These are phyloP conservation scores for Lactarius pseudohatsudake DNA, from an alignment of 768 basidiomycete genomes.

Conservation along the genomic window DNA sequence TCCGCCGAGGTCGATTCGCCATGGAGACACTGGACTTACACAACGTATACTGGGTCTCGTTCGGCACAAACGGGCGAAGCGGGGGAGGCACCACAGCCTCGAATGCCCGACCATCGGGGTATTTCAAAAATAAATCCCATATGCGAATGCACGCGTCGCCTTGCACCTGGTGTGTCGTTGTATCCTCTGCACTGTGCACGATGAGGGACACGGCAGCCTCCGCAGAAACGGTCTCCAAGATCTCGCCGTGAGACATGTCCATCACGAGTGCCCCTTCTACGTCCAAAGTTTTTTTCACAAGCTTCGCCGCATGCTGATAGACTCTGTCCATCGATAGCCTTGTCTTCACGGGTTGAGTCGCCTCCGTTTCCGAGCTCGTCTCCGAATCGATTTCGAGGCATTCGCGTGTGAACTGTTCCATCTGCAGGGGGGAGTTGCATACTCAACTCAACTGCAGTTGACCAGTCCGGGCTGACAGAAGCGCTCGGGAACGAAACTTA, in stretches of 20 bases:
- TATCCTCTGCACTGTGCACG: conserved; percentile 66
- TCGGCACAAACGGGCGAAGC: conserved; percentile 78
- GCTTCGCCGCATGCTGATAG: conserved; percentile 85
- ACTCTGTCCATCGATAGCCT: conserved; percentile 75
- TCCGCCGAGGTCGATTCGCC: neutral
- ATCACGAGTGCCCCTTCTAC: conserved; percentile 91
- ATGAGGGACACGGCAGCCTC: conserved; percentile 68
- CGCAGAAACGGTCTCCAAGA: conserved; percentile 63
- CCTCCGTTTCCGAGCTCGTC: conserved; percentile 41
- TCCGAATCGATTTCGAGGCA: conserved; percentile 87
- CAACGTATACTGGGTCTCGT: conserved; percentile 81
- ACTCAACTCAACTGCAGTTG: neutral
- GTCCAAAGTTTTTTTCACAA: conserved; percentile 87
- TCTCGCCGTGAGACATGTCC: conserved; percentile 90
- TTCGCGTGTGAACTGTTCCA: conserved; percentile 95
- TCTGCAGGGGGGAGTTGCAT: conserved; percentile 42
- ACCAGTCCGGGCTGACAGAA: neutral
- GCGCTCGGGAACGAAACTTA: conserved; percentile 35
- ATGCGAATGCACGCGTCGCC: conserved; percentile 74
- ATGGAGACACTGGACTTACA: conserved; percentile 48
- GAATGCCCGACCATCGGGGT: conserved; percentile 84
- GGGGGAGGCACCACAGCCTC: conserved; percentile 85
- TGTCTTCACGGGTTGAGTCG: conserved; percentile 31
- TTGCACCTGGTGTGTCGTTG: conserved; percentile 55
- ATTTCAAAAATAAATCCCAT: conserved; percentile 71